Percentiles rank a stretch among this genome's conserved stretches.
Conservation (phyloP, 331 rosid genomes). For the Ulmus americana region DNA sequence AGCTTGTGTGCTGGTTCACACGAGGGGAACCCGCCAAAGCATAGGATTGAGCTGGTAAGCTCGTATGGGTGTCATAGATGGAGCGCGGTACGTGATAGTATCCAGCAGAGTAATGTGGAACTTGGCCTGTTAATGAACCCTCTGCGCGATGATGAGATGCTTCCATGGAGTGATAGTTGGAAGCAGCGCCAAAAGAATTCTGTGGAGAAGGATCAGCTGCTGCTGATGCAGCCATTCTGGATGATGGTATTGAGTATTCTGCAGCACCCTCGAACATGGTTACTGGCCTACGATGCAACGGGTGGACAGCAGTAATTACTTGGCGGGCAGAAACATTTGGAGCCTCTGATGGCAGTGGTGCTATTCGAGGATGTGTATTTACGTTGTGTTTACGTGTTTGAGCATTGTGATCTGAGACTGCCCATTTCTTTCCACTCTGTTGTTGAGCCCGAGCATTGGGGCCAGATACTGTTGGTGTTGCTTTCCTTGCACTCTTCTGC, state of each 20-base stretch:
- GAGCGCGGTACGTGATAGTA: slow-evolving; percentile 7
- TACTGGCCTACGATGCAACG: slow-evolving; percentile 7
- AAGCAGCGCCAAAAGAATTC: slow-evolving; percentile 16
- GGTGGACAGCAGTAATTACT: slow-evolving; percentile 1
- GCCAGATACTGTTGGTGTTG: background rate
- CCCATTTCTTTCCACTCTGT: slow-evolving; percentile 25
- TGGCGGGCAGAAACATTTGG: slow-evolving; percentile 13
- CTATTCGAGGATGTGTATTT: slow-evolving; percentile 17
- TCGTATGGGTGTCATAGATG: slow-evolving; percentile 1
- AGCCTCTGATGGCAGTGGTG: slow-evolving; percentile 3
- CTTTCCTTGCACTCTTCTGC: slow-evolving; percentile 19
- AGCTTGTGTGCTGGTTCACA: slow-evolving; percentile 6
- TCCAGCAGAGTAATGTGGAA: slow-evolving; percentile 24
- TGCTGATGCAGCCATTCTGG: slow-evolving; percentile 7
- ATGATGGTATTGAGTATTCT: slow-evolving; percentile 7
- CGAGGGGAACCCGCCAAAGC: slow-evolving; percentile 18
- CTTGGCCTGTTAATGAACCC: slow-evolving; percentile 20
- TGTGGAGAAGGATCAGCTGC: slow-evolving; percentile 4
- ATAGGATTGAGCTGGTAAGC: slow-evolving; percentile 12
- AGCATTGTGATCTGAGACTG: slow-evolving; percentile 1
- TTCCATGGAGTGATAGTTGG: slow-evolving; percentile 14
- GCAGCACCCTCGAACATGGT: slow-evolving; percentile 14
- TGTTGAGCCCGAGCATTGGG: slow-evolving; percentile 12
- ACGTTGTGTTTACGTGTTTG: slow-evolving; percentile 7
- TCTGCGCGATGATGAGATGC: slow-evolving; percentile 23